Base-by-base conservation (phyloP, 2,329 filamentous ascomycete species). In the Aspergillus niger region DNA sequence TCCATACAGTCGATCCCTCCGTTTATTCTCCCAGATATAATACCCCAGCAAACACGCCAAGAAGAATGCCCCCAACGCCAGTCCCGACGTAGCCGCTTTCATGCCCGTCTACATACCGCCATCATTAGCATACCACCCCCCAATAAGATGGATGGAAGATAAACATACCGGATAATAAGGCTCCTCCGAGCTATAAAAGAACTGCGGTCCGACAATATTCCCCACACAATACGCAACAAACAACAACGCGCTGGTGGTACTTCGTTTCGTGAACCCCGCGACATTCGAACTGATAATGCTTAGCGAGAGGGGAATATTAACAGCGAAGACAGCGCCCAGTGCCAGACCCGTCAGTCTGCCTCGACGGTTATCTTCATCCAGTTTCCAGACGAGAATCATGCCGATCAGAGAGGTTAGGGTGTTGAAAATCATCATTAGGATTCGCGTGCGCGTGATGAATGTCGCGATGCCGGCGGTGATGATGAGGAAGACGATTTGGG, bases 201-300 rank as follows among this genome's bases (percentile, higher is more conserved):
- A 71, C 41, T 75, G 72, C 10, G 74, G 73, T 0, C 72, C 73
- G 3, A 73, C 65, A 32, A 76, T 75, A 41, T 75, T 75, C 3
- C 72, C 72, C 44, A 74, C 57, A 39, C 74, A 74, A 56, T 74
- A 74, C 4, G 70, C 83, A 0, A 80, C 79, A 58, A 85, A 85
- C 17, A 85, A 65, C 24, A 82, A 71, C 0, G 82, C 82, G 2
- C 76, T 73, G 3, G 73, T 70, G 0, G 69, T 69, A 47, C 71
- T 73, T 28, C 71, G 70, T 55, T 77, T 77, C 1, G 74, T 76
- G 53, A 76, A 74, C 0, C 74, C 74, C 3, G 74, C 72, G 3
- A 75, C 70, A 28, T 77, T 77, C 3, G 72, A 74, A 43, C 65
- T 74, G 50, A 75, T 72, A 7, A 75, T 56, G 63, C 71, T 74